Evolutionary conservation across 2,329 filamentous ascomycete genomes (phyloP).

Genomic region (Aspergillus glaucus): DNA sequence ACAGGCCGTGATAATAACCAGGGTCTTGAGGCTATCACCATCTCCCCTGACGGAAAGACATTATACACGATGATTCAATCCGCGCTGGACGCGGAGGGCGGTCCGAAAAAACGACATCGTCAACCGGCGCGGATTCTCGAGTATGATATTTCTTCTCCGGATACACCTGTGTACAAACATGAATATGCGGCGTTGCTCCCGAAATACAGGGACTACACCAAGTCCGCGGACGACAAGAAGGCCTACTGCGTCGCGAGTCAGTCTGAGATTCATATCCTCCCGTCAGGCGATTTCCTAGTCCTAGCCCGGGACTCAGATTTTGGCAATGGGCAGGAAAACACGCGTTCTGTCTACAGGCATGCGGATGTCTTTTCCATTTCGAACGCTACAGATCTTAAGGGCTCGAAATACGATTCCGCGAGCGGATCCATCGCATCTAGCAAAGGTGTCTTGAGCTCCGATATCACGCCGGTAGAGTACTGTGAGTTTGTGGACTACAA

Average conservation of each 20-base stretch:
- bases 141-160: constrained; percentile 51
- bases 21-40: constrained; percentile 64
- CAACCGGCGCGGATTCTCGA: constrained; percentile 57
- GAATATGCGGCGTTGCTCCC: constrained; percentile 65
- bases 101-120: constrained; percentile 48
- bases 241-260: constrained; percentile 55
- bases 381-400: constrained; percentile 55
- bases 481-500: constrained; percentile 66
- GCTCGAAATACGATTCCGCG: constrained; percentile 30
- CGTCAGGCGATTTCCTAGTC: constrained; percentile 59
- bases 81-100: constrained; percentile 58
- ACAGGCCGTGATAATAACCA: constrained; percentile 66
- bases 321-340: constrained; percentile 51
- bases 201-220: constrained; percentile 47
- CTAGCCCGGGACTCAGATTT: constrained; percentile 57
- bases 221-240: constrained; percentile 46
- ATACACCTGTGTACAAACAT: constrained; percentile 43
- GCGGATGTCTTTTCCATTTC: constrained; percentile 63
- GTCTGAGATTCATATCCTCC: constrained; percentile 62
- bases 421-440: constrained; percentile 42
- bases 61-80: constrained; percentile 63
- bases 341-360: constrained; percentile 58
- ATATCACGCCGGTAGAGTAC: constrained; percentile 54
- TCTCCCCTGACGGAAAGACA: constrained; percentile 56
- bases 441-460: constrained; percentile 49